Evolutionary conservation across 768 basidiomycete genomes (phyloP), one percentile per base, ranked within the genome.

Genomic region (Amanita phalloides): DNA sequence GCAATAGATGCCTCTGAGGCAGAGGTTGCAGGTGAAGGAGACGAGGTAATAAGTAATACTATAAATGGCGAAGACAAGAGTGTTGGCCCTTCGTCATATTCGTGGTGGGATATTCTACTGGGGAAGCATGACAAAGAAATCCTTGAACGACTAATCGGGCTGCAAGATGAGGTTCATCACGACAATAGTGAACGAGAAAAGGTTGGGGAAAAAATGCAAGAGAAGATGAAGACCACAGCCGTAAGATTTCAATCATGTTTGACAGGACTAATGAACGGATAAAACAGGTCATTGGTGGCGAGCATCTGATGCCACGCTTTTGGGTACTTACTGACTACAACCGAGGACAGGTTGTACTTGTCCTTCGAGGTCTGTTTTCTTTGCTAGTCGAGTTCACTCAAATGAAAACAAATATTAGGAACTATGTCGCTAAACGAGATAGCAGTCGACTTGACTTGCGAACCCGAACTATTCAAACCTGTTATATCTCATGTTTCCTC

Each of bases 371-470:
- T 77, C 45, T 2, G 20, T 13, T 32, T 48, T 48, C 23, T 37
- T 30, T 25, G 11, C 37, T 20, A 49, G 13, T 9, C 13, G 26
- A 26, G 9, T 30, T 30, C 17, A 14, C 26, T 44, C 25, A 45
- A 10, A 25, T 10, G 44, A 17, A 45, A 38, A 32, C 37, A 38
- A 37, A 28, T 32, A 5, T 4, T 21, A 80, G 82, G 89, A 10
- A 92, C 90, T 2, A 86, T 90, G 86, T 86, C 84, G 2, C 70
- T 92, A 39, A 91, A 91, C 58, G 89, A 91, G 65, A 77, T 91
- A 4, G 89, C 88, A 13, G 87, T 86, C 8, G 88, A 91, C 66
- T 71, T 91, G 45, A 87, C 88, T 0, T 91, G 90, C 64, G 84
- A 90, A 51, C 76, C 83, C 0, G 81, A 80, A 37, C 71, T 76